Percentiles rank a stretch among this genome's conserved stretches.
phyloP scores from a whole-genome alignment of 2,329 filamentous ascomycete genomes.

The Penicillium concentricum region DNA sequence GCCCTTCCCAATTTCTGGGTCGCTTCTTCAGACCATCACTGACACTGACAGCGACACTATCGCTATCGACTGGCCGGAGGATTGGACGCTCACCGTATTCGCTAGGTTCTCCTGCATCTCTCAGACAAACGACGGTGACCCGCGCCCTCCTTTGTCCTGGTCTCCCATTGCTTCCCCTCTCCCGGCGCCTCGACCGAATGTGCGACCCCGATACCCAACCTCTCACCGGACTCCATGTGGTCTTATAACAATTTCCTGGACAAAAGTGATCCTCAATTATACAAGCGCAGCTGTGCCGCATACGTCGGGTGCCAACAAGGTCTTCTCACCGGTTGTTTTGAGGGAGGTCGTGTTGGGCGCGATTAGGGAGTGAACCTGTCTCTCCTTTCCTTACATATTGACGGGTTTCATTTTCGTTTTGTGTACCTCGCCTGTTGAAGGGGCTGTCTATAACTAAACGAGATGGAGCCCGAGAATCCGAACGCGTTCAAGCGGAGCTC shows the following conservation, averaged over 20 bases:
- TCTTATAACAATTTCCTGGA: constrained; percentile 35
- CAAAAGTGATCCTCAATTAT: constrained; percentile 34
- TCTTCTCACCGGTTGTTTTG: constrained; percentile 24
- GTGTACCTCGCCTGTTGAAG: constrained; percentile 17
- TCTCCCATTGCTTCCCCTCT: constrained; percentile 14
- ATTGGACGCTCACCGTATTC: constrained; percentile 20
- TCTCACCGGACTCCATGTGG: constrained; percentile 40
- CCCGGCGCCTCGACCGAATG: constrained; percentile 36
- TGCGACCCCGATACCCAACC: constrained; percentile 31
- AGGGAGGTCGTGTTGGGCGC: constrained; percentile 25
- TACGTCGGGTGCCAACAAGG: constrained; percentile 21
- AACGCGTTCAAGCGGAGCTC: constrained; percentile 44
- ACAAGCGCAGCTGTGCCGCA: constrained; percentile 32
- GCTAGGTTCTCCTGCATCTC: constrained; percentile 17
- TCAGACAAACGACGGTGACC: constrained; percentile 30
- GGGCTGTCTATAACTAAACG: constrained; percentile 17
- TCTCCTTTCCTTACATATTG: constrained; percentile 21
- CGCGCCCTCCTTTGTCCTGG: constrained; percentile 22
- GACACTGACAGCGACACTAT: constrained; percentile 18
- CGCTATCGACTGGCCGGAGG: constrained; percentile 17
- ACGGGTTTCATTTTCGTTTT: constrained; percentile 18
- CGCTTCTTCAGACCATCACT: constrained; percentile 5
- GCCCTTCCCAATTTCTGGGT: constrained; percentile 11
- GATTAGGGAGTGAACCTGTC: constrained; percentile 23
- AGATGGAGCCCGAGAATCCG: constrained; percentile 44